Conservation (phyloP, 441 rosid species). For the Mallotus japonicus region DNA sequence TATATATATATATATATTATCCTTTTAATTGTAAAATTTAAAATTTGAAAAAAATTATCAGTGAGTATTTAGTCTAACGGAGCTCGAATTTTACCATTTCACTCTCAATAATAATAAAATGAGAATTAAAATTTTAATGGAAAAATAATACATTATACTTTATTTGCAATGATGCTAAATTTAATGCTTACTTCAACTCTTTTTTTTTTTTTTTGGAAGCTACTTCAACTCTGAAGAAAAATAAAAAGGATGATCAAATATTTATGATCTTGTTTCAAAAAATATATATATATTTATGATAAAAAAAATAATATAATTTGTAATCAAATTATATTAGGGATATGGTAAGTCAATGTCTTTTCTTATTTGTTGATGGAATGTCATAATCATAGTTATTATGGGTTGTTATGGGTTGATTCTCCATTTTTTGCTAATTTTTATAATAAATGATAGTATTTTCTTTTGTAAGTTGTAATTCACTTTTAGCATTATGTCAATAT, state of each 20-base stretch:
- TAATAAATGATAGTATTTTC: neutral
- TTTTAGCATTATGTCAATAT: neutral
- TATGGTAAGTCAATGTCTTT: neutral
- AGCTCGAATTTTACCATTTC: too few species aligned
- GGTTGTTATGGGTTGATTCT: slow-evolving; percentile 1
- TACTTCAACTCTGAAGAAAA: neutral
- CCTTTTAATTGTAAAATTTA: too few species aligned
- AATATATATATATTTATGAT: too few species aligned
- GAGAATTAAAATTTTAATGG: neutral
- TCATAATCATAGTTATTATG: slow-evolving; percentile 10
- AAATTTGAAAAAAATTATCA: too few species aligned
- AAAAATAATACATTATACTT: neutral
- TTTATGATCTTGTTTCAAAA: too few species aligned
- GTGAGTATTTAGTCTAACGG: too few species aligned
- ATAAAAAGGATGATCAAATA: neutral
- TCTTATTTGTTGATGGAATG: neutral
- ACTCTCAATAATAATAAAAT: too few species aligned
- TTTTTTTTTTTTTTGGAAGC: too few species aligned
- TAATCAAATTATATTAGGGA: too few species aligned
- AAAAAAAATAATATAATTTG: neutral
- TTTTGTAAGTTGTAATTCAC: neutral
- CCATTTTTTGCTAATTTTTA: neutral
- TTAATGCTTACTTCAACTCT: neutral
- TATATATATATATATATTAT: too few species aligned
- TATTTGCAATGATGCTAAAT: neutral